phyloP scores from a whole-genome alignment of 2,329 filamentous ascomycete species.

The Tolypocladium capitatum region DNA sequence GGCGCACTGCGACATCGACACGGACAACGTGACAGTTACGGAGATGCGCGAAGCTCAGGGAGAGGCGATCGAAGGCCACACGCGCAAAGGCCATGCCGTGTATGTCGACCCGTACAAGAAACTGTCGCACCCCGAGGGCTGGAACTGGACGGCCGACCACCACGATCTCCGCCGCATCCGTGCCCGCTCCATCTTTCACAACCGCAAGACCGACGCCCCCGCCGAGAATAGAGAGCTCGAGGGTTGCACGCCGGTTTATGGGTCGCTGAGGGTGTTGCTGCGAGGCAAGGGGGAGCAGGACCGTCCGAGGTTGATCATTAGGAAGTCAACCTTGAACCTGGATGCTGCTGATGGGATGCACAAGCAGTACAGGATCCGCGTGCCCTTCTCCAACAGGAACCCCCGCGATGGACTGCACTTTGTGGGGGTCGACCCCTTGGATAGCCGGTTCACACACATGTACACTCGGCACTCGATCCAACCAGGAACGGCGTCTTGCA shows the following conservation, averaged over 20 bases:
- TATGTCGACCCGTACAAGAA: constrained; percentile 55
- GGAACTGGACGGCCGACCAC: constrained; percentile 56
- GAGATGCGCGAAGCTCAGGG: constrained; percentile 23
- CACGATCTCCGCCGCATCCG: constrained; percentile 61
- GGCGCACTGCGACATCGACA: constrained; percentile 46
- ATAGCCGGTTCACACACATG: constrained; percentile 76
- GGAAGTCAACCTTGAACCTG: constrained; percentile 24
- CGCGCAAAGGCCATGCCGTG: constrained; percentile 25
- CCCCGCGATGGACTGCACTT: constrained; percentile 85
- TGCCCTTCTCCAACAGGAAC: constrained; percentile 65
- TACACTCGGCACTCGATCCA: constrained; percentile 76
- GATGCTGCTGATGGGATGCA: constrained; percentile 24
- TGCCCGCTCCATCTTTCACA: constrained; percentile 40
- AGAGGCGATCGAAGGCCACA: constrained; percentile 21
- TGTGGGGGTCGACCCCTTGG: constrained; percentile 68
- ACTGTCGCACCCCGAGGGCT: constrained; percentile 45
- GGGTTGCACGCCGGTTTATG: constrained; percentile 43
- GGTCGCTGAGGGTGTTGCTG: constrained; percentile 34
- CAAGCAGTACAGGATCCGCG: constrained; percentile 37
- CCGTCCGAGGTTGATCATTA: constrained; percentile 28
- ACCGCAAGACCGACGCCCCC: constrained; percentile 37
- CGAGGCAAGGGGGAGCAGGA: constrained; percentile 25
- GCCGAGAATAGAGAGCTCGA: constrained; percentile 40
- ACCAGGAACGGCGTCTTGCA: constrained; percentile 65
- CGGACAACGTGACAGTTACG: constrained; percentile 37